Conservation (phyloP, 805 yeast species). For the Sugiyamaella marilandica region DNA sequence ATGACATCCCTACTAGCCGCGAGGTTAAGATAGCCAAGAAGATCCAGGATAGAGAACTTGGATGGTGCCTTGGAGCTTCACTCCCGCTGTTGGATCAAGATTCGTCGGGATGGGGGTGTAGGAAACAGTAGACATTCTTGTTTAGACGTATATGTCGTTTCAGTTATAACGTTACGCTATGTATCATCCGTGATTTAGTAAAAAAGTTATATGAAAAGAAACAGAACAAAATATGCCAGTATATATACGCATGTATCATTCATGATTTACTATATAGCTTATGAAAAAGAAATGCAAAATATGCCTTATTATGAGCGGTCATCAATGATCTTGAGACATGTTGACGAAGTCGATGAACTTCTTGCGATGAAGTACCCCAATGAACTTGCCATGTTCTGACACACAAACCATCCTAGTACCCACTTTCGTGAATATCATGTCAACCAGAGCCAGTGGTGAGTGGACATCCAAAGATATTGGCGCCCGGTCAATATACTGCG, state of each 20-base stretch:
- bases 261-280: not conserved
- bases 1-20: conserved; percentile 85
- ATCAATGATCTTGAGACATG: not conserved
- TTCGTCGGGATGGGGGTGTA: conserved; percentile 20
- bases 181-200: too few species aligned
- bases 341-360: conserved; percentile 42
- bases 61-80: conserved; percentile 99
- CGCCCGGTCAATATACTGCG: conserved; percentile 40
- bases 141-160: not conserved
- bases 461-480: conserved; percentile 46
- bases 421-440: conserved; percentile 46
- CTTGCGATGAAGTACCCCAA: conserved; percentile 52
- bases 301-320: not conserved
- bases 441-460: conserved; percentile 47
- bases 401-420: conserved; percentile 49
- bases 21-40: conserved; percentile 91
- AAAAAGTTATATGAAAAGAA: too few species aligned
- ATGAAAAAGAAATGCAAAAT: too few species aligned
- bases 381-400: conserved; percentile 43
- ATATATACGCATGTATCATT: not conserved
- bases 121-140: conserved; percentile 5
- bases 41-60: conserved; percentile 84
- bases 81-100: conserved; percentile 65
- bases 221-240: too few species aligned
- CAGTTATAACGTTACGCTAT: not conserved